These are phyloP conservation scores for Schrenkiella parvula DNA, from an alignment of 345 rosid genomes.

Conservation along the genomic window DNA sequence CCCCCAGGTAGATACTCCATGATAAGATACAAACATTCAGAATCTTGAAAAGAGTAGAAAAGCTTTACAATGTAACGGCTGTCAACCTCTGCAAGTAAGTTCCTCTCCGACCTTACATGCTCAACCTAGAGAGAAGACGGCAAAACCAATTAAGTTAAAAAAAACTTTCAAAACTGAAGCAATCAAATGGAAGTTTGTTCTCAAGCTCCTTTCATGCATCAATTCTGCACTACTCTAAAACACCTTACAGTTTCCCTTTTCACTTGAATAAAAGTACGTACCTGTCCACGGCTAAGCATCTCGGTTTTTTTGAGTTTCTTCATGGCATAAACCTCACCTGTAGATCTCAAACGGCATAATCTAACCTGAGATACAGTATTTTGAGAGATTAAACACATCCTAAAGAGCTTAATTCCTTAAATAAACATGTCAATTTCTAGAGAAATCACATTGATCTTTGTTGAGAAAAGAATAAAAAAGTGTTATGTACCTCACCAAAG, in stretches of 20 bases:
- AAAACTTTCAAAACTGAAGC: background rate
- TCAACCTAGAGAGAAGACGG: constrained; percentile 60
- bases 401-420: background rate
- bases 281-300: constrained; percentile 99
- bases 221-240: background rate
- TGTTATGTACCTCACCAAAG: constrained; percentile 71
- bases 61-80: constrained; percentile 91
- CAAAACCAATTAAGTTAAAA: background rate
- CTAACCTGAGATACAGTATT: constrained; percentile 55
- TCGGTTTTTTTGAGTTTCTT: constrained; percentile 95
- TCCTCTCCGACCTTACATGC: constrained; percentile 98
- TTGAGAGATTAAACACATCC: background rate
- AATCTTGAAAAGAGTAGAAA: constrained; percentile 97
- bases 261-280: constrained; percentile 24
- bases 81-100: constrained; percentile 95
- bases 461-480: no score
- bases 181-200: background rate
- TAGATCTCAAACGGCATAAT: constrained; percentile 77
- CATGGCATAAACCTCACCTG: constrained; percentile 90
- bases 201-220: background rate
- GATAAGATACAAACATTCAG: constrained; percentile 86
- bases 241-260: background rate
- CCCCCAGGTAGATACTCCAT: constrained; percentile 99
- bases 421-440: background rate
- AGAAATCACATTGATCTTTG: background rate